A percentile compares a stretch with the other conserved stretches of the same genome.
These are phyloP conservation scores for Albophoma yamanashiensis DNA, from an alignment of 2,329 filamentous ascomycete species.

Conservation along the genomic window DNA sequence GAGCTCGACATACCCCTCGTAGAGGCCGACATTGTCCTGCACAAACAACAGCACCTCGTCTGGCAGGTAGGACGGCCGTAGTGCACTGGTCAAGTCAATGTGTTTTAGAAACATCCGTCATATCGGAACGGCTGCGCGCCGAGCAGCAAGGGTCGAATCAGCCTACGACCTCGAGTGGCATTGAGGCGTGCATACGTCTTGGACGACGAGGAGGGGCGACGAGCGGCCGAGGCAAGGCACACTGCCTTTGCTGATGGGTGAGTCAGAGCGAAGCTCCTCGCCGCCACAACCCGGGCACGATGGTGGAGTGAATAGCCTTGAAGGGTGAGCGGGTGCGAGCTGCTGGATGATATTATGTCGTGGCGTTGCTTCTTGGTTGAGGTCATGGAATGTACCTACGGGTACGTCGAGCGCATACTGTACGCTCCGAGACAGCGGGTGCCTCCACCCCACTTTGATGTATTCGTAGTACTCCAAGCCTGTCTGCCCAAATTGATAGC, in stretches of 20 bases:
- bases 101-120: slow-evolving; percentile 95
- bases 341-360: too few species aligned
- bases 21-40: slow-evolving; percentile 92
- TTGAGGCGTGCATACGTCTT: slow-evolving; percentile 1
- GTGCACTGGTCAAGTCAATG: slow-evolving; percentile 89
- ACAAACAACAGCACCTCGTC: slow-evolving; percentile 95
- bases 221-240: not conserved
- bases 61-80: slow-evolving; percentile 82
- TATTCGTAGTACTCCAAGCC: not conserved
- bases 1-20: slow-evolving; percentile 68
- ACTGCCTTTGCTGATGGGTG: not conserved
- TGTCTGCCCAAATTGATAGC: not conserved
- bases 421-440: not conserved
- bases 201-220: not conserved
- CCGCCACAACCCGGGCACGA: not conserved
- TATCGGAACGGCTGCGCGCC: slow-evolving; percentile 20
- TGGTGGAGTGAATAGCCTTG: not conserved
- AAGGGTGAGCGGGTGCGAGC: not conserved
- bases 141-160: not conserved
- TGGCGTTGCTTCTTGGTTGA: not conserved
- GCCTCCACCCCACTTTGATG: not conserved
- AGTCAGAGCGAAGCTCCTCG: not conserved
- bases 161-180: not conserved
- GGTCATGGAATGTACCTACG: too few species aligned
- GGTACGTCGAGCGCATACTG: not conserved